phyloP scores from a whole-genome alignment of 208 protist species.

The Trypanosoma avium region DNA sequence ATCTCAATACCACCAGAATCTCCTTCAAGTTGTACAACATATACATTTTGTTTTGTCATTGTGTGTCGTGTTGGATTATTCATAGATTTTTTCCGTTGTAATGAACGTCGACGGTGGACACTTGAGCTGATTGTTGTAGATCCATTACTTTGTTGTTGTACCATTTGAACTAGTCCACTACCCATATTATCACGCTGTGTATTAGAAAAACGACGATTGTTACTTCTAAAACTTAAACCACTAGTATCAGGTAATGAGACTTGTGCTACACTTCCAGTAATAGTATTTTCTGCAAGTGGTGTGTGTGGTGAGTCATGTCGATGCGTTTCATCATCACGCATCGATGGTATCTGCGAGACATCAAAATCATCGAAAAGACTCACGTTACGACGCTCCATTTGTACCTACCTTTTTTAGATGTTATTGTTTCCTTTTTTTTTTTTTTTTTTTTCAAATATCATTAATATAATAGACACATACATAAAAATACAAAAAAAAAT shows the following conservation, averaged over 20 bases:
- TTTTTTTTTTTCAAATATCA: background rate
- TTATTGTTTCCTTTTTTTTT: background rate
- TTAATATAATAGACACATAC: background rate
- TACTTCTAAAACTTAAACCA: background rate
- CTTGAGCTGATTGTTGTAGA: background rate
- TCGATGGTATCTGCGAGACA: background rate
- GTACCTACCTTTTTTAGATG: background rate
- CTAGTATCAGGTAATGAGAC: background rate
- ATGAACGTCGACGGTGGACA: constrained; percentile 10
- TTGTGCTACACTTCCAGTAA: background rate
- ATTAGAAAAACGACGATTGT: constrained; percentile 1
- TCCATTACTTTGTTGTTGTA: background rate
- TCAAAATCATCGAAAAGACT: background rate
- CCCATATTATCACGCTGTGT: background rate
- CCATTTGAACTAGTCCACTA: constrained; percentile 5
- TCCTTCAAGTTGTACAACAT: constrained; percentile 58
- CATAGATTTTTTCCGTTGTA: constrained; percentile 1
- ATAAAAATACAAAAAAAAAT: background rate
- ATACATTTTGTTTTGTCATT: constrained; percentile 30
- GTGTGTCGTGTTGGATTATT: background rate
- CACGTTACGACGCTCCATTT: constrained; percentile 15
- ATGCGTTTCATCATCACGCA: constrained; percentile 5
- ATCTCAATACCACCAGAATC: constrained; percentile 83
- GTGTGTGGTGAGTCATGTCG: background rate
- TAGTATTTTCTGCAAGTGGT: background rate